Conservation (phyloP, 176 grass and related monocot species). For the Bromus sterilis region DNA sequence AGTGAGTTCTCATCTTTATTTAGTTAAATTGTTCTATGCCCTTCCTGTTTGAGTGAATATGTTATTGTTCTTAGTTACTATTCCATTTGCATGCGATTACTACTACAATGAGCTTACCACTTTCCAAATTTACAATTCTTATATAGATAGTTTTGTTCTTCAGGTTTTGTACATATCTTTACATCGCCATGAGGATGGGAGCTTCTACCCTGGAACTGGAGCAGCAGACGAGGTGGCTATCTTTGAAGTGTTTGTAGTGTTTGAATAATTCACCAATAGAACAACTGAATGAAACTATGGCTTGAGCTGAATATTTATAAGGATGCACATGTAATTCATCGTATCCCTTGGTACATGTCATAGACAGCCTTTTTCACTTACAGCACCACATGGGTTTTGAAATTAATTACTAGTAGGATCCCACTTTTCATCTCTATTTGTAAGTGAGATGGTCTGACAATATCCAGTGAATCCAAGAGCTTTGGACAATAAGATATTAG, state of each 20-base stretch:
- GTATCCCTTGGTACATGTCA: background rate
- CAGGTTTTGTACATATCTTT: slow-evolving; percentile 95
- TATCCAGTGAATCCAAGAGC: background rate
- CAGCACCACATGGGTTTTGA: background rate
- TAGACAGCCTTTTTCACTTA: background rate
- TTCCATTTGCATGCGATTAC: background rate
- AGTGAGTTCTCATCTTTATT: slow-evolving; percentile 43
- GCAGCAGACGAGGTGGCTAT: slow-evolving; percentile 72
- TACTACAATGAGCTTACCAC: background rate
- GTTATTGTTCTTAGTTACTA: background rate
- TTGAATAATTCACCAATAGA: background rate
- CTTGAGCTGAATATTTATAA: background rate
- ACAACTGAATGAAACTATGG: background rate
- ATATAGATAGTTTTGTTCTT: background rate
- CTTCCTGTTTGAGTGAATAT: background rate
- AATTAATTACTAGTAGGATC: background rate
- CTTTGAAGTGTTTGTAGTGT: background rate
- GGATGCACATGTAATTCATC: background rate
- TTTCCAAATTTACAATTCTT: slow-evolving; percentile 1
- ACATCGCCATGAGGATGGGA: slow-evolving; percentile 93
- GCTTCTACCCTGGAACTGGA: slow-evolving; percentile 95
- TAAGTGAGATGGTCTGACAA: background rate
- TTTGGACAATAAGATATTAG: background rate
- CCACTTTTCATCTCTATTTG: background rate
- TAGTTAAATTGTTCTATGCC: background rate